Conservation (phyloP, 78 protist species). For the Fonticula alba region DNA sequence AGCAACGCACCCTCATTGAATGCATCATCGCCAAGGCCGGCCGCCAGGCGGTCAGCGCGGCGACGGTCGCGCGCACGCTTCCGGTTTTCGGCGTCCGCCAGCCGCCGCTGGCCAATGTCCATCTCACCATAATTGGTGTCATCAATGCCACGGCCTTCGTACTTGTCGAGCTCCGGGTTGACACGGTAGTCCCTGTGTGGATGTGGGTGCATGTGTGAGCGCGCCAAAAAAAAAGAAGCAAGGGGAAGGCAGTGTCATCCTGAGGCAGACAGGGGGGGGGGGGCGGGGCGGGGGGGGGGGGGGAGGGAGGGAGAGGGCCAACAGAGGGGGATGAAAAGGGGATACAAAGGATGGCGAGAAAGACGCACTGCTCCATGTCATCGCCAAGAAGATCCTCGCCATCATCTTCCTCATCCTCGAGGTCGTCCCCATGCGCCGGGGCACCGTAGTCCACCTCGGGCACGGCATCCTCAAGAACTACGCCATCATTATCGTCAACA, state of each 20-base stretch:
- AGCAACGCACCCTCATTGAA: neutral
- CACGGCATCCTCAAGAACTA: no score
- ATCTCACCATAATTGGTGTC: constrained; percentile 1
- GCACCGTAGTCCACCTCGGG: no score
- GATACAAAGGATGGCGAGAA: neutral
- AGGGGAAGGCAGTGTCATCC: neutral
- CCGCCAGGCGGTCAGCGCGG: neutral
- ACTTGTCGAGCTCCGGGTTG: neutral
- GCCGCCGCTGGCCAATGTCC: neutral
- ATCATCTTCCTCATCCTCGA: neutral
- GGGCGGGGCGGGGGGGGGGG: neutral
- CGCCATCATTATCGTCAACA: no score
- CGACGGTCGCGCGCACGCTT: neutral
- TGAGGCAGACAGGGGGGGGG: neutral
- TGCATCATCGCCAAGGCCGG: no score
- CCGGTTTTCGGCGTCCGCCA: neutral
- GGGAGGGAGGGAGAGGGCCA: neutral
- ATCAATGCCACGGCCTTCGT: neutral
- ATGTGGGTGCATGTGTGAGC: neutral
- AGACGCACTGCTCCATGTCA: neutral
- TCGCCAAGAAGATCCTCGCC: constrained; percentile 1
- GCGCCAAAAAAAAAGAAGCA: neutral
- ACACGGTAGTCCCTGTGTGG: constrained; percentile 2
- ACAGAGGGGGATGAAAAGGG: neutral
- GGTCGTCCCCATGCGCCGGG: neutral